Conservation (phyloP, 495 filamentous ascomycete species). For the Lindgomyces ingoldianus region DNA sequence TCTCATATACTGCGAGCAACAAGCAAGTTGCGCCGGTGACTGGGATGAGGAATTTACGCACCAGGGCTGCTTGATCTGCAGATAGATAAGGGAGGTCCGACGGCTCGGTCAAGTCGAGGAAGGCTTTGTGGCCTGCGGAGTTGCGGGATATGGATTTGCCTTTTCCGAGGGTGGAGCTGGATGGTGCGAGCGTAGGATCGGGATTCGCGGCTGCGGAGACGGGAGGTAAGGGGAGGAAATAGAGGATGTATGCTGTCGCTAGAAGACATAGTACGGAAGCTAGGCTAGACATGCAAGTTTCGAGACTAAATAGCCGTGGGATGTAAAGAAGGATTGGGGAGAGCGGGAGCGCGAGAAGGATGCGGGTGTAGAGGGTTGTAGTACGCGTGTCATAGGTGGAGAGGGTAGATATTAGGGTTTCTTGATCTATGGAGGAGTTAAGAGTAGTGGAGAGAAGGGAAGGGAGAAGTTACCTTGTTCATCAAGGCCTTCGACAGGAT, state of each 20-base stretch:
- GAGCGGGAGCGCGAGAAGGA: constrained; percentile 32
- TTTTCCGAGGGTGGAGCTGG: no score
- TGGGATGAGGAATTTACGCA: constrained; percentile 14
- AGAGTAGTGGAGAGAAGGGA: background rate
- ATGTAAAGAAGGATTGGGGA: constrained; percentile 25
- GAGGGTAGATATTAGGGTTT: constrained; percentile 24
- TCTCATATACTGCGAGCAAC: constrained; percentile 12
- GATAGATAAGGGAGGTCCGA: constrained; percentile 17
- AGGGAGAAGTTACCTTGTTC: constrained; percentile 45
- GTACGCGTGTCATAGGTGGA: constrained; percentile 26
- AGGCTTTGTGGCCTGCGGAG: background rate
- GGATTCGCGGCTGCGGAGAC: background rate
- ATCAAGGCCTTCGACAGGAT: constrained; percentile 43
- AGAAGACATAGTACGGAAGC: constrained; percentile 15
- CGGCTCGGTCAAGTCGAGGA: background rate
- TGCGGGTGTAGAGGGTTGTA: constrained; percentile 30
- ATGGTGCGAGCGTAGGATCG: background rate
- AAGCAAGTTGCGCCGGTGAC: constrained; percentile 9
- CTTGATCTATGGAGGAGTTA: constrained; percentile 28
- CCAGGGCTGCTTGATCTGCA: background rate
- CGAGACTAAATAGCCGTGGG: no score
- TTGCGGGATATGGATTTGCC: constrained; percentile 7
- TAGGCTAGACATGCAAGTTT: no score
- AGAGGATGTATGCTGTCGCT: constrained; percentile 32
- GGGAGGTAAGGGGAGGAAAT: constrained; percentile 32